Evolutionary conservation across 495 filamentous ascomycete genomes (phyloP), one percentile per base, ranked within the genome.

Genomic region (Astrothelium subdiscretum): DNA sequence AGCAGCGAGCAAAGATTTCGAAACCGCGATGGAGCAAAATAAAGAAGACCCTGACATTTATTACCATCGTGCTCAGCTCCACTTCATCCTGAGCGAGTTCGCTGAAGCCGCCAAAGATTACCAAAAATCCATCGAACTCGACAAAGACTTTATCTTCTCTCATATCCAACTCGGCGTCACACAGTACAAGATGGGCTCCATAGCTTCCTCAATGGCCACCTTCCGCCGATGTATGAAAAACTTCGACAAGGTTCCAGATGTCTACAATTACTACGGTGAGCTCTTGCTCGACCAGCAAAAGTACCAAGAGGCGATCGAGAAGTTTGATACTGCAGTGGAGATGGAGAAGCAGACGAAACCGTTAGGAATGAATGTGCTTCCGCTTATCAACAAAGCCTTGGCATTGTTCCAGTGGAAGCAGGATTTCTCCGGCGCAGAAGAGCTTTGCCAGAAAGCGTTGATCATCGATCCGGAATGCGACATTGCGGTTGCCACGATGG

Each of bases 201-300:
- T 97, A 57, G 94, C 94, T 2, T 96, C 92, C 6, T 95, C 92
- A 29, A 97, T 97, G 91, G 91, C 95, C 15, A 97, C 95, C 5
- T 99, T 99, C 84, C 82, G 94, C 64, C 82, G 92, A 32, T 95
- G 91, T 71, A 92, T 97, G 69, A 99, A 97, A 87, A 96, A 95
- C 76, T 99, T 99, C 69, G 89, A 91, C 65, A 88, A 89, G 66
- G 90, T 92, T 10, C 92, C 94, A 4, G 94, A 99, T 71, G 94
- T 99, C 2, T 99, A 97, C 79, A 99, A 99, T 79, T 99, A 97
- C 82, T 97, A 95, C 66, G 94, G 94, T 70, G 94, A 99, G 76
- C 83, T 99, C n/a, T 80, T 99, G 26, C 84, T 99, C 24, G 94
- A 99, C 78, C 94, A 99, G 79, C 84, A 88, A 74, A 95, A 96